phyloP scores from a whole-genome alignment of 768 basidiomycete species.

The Ramaria sp. region DNA sequence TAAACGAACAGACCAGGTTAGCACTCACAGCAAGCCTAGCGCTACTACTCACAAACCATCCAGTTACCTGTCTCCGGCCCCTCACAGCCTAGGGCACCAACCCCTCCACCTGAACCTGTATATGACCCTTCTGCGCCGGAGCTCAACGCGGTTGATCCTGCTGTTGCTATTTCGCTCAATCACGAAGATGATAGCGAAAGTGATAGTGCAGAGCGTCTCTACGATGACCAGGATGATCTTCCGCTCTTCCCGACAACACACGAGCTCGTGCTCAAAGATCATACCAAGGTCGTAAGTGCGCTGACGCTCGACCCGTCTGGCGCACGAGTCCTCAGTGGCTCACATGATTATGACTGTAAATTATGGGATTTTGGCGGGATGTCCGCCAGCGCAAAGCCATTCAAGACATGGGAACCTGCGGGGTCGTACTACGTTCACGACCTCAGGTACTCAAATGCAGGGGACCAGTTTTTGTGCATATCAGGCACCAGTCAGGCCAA shows the following conservation, averaged over 20 bases:
- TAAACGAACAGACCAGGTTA: constrained; percentile 38
- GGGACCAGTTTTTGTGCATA: constrained; percentile 77
- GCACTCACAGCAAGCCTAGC: not conserved
- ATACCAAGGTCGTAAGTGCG: constrained; percentile 91
- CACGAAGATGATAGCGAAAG: constrained; percentile 12
- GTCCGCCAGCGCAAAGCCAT: constrained; percentile 82
- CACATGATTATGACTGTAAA: constrained; percentile 97
- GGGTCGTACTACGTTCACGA: constrained; percentile 93
- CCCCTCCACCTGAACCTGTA: constrained; percentile 3
- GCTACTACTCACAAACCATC: not conserved
- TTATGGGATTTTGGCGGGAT: constrained; percentile 99
- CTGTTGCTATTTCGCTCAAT: not conserved
- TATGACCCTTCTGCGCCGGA: constrained; percentile 8
- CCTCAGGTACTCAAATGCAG: constrained; percentile 79
- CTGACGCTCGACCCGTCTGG: constrained; percentile 90
- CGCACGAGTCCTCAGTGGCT: constrained; percentile 81
- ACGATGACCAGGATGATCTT: constrained; percentile 32
- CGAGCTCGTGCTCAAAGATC: constrained; percentile 88
- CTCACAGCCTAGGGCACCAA: not conserved
- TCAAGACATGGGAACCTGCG: constrained; percentile 93
- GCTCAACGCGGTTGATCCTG: not conserved
- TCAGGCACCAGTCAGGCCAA: constrained; percentile 83
- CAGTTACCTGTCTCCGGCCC: not conserved
- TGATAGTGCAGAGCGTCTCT: constrained; percentile 23
- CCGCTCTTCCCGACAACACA: constrained; percentile 80